phyloP scores from a whole-genome alignment of 768 basidiomycete genomes.

The Dentipellis sp. region DNA sequence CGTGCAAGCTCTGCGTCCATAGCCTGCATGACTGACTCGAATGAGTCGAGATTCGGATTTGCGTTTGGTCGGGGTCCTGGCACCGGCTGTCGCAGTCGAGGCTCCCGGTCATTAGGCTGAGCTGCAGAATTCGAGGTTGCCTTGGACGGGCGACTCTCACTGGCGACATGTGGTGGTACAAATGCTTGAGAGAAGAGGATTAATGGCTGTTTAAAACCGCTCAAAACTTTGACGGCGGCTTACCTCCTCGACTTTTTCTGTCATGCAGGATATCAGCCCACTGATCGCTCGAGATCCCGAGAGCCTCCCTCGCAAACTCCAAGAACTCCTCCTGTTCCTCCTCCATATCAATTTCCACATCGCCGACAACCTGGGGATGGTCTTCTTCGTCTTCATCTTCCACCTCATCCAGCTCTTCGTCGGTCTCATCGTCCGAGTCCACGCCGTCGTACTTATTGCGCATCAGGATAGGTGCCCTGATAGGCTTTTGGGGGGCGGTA shows the following conservation, averaged over 20 bases:
- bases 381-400: conserved; percentile 61
- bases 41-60: conserved; percentile 78
- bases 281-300: conserved; percentile 84
- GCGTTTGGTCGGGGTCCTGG: conserved; percentile 31
- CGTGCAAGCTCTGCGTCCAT: conserved; percentile 80
- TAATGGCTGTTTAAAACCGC: too few relatives aligned
- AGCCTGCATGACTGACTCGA: conserved; percentile 93
- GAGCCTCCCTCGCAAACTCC: conserved; percentile 85
- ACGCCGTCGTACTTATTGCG: conserved; percentile 88
- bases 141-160: conserved; percentile 7
- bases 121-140: neutral
- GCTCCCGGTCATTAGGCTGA: neutral
- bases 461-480: conserved; percentile 72
- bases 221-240: conserved; percentile 19
- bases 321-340: conserved; percentile 93
- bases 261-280: conserved; percentile 84
- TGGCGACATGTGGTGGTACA: conserved; percentile 14
- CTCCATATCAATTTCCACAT: conserved; percentile 84
- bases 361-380: conserved; percentile 72
- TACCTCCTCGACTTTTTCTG: conserved; percentile 74
- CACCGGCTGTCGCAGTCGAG: conserved; percentile 13
- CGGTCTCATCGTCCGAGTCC: conserved; percentile 84
- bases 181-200: conserved; percentile 13
- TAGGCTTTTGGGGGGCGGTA: conserved; percentile 20
- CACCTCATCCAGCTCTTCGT: conserved; percentile 41